Evolutionary conservation across 441 rosid species (phyloP).

Genomic region (Isatis lusitanica): DNA sequence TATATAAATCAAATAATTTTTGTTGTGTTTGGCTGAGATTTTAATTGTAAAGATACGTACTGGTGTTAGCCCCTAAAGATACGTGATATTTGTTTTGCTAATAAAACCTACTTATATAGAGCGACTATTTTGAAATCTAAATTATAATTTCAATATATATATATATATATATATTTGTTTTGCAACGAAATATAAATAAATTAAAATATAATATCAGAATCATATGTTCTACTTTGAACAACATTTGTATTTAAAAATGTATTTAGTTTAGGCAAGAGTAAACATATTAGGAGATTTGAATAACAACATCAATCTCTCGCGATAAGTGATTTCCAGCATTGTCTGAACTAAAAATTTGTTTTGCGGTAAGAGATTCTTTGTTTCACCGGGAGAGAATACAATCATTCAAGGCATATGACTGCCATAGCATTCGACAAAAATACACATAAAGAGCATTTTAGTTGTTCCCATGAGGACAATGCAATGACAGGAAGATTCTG

Average conservation of each 20-base stretch:
- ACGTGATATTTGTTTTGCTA: not conserved
- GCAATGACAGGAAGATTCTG: constrained; percentile 23
- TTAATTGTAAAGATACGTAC: no score
- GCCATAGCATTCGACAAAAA: not conserved
- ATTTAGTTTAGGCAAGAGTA: not conserved
- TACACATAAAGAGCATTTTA: not conserved
- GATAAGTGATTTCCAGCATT: not conserved
- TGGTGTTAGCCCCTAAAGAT: no score
- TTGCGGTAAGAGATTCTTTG: constrained; percentile 11
- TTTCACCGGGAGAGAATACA: constrained; percentile 11
- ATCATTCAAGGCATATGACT: not conserved
- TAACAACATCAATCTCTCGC: not conserved
- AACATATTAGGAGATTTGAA: not conserved
- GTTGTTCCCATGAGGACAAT: constrained; percentile 33
- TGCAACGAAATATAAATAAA: not conserved
- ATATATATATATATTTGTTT: not conserved
- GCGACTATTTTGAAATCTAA: not conserved
- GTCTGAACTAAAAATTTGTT: not conserved
- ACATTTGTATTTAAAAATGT: not conserved
- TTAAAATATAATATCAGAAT: not conserved
- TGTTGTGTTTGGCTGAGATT: not conserved
- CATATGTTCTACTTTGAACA: not conserved
- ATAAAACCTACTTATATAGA: not conserved
- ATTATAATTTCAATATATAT: not conserved
- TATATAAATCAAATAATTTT: not conserved